A percentile compares a stretch with the other conserved stretches of the same genome.
These are phyloP conservation scores for Talaromyces wortmannii DNA, from an alignment of 495 filamentous ascomycete species.

Conservation along the genomic window DNA sequence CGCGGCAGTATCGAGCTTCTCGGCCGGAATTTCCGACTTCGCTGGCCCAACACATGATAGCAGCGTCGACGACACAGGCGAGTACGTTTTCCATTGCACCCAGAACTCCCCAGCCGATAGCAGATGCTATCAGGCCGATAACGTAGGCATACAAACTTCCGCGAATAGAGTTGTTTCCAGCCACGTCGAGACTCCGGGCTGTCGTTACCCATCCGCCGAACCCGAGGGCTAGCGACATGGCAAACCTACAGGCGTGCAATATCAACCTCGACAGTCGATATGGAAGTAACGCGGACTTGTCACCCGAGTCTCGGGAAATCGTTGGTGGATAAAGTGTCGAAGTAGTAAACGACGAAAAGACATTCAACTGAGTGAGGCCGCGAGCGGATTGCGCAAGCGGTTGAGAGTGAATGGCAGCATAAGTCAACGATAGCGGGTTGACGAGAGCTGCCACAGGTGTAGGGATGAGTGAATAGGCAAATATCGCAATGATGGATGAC, in stretches of 20 bases:
- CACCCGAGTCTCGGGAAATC: constrained; percentile 31
- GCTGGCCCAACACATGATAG: constrained; percentile 88
- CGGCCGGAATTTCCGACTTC: constrained; percentile 63
- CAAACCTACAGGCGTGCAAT: constrained; percentile 79
- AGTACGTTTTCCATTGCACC: constrained; percentile 95
- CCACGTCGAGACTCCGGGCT: constrained; percentile 59
- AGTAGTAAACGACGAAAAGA: constrained; percentile 58
- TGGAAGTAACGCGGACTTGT: constrained; percentile 45
- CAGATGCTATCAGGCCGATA: constrained; percentile 81
- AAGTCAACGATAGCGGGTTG: constrained; percentile 85
- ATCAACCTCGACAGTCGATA: constrained; percentile 90
- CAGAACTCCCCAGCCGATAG: constrained; percentile 91
- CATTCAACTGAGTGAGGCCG: constrained; percentile 65
- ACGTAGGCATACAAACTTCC: constrained; percentile 96
- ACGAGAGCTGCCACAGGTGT: constrained; percentile 78
- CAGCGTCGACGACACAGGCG: constrained; percentile 85
- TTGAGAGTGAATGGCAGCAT: constrained; percentile 88
- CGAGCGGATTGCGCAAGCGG: constrained; percentile 67
- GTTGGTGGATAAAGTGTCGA: constrained; percentile 39
- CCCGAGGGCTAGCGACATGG: constrained; percentile 82
- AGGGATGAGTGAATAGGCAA: constrained; percentile 72
- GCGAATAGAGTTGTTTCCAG: constrained; percentile 47
- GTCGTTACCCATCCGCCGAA: constrained; percentile 98
- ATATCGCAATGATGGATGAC: constrained; percentile 52
- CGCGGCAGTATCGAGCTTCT: constrained; percentile 76